Evolutionary conservation across 1,139 yeast genomes (phyloP).

Genomic region (Debaryomyces robertsiae): DNA sequence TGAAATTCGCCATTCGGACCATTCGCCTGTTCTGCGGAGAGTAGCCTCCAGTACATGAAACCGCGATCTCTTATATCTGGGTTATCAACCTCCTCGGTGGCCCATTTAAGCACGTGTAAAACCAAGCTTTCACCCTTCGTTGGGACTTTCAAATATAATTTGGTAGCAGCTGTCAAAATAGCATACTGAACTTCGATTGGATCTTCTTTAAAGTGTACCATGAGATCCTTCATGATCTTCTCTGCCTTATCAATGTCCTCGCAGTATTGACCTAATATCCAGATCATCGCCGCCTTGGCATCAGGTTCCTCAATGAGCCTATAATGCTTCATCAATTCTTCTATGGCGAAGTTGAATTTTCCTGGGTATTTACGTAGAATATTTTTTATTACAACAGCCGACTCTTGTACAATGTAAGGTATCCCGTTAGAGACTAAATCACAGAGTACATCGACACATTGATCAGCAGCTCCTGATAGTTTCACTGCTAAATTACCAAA

Average conservation of each 20-base stretch:
- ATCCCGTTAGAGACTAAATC: slow-evolving; percentile 67
- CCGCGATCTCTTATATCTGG: slow-evolving; percentile 91
- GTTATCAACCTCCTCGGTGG: slow-evolving; percentile 71
- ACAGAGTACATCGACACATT: slow-evolving; percentile 64
- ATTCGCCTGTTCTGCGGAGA: slow-evolving; percentile 50
- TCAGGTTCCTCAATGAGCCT: slow-evolving; percentile 71
- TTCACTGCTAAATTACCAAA: slow-evolving; percentile 88
- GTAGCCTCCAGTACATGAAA: slow-evolving; percentile 79
- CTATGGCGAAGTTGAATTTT: slow-evolving; percentile 39
- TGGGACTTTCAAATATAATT: slow-evolving; percentile 63
- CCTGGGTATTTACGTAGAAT: slow-evolving; percentile 76
- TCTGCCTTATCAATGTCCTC: slow-evolving; percentile 51
- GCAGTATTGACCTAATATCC: slow-evolving; percentile 83
- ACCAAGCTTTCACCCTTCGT: slow-evolving; percentile 58
- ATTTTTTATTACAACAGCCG: slow-evolving; percentile 73
- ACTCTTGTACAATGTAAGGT: slow-evolving; percentile 79
- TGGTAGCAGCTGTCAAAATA: slow-evolving; percentile 72
- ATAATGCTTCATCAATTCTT: slow-evolving; percentile 45
- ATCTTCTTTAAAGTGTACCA: slow-evolving; percentile 57
- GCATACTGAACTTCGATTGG: slow-evolving; percentile 74
- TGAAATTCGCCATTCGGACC: slow-evolving; percentile 34
- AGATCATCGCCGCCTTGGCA: slow-evolving; percentile 74
- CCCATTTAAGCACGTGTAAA: slow-evolving; percentile 61
- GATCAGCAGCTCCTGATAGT: slow-evolving; percentile 54
- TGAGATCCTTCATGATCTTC: slow-evolving; percentile 47